Percentiles rank a stretch among this genome's conserved stretches.
phyloP scores from a whole-genome alignment of 2,329 filamentous ascomycete species.

The Pestalotiopsis sp. region DNA sequence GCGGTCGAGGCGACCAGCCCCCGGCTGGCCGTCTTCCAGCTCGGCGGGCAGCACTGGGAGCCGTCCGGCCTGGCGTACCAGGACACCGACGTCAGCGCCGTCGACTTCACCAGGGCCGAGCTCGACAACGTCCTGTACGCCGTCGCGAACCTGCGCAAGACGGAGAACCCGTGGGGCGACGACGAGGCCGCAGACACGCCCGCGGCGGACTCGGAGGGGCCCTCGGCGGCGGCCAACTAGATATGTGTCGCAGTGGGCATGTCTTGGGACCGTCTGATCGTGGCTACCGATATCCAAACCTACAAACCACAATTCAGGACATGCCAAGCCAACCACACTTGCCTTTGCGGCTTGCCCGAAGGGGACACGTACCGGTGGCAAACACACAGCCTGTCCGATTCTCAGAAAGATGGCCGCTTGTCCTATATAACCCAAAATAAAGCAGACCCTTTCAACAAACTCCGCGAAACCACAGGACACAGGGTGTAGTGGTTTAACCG shows the following conservation, averaged over 20 bases:
- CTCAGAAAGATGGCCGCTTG: too few species aligned
- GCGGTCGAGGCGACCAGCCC: background rate
- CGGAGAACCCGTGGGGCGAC: constrained; percentile 24
- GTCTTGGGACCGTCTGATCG: too few species aligned
- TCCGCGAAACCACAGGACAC: too few species aligned
- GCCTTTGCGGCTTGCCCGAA: too few species aligned
- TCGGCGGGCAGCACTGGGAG: background rate
- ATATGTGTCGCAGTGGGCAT: background rate
- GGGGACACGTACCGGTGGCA: too few species aligned
- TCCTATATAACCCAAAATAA: too few species aligned
- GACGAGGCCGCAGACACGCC: constrained; percentile 4
- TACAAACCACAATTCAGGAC: too few species aligned
- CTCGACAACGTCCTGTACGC: constrained; percentile 31
- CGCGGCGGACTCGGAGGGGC: constrained; percentile 6
- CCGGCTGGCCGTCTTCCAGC: background rate
- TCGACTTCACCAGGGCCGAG: constrained; percentile 25
- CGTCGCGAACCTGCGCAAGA: constrained; percentile 34
- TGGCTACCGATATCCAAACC: too few species aligned
- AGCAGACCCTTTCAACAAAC: too few species aligned
- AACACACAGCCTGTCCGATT: too few species aligned
- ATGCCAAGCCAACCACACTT: too few species aligned
- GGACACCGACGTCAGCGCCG: background rate
- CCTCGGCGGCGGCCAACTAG: background rate
- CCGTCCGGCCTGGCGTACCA: constrained; percentile 3
- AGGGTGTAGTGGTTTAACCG: too few species aligned